Conservation (phyloP, 2,329 filamentous ascomycete species). For the Phialemoniopsis sp. region DNA sequence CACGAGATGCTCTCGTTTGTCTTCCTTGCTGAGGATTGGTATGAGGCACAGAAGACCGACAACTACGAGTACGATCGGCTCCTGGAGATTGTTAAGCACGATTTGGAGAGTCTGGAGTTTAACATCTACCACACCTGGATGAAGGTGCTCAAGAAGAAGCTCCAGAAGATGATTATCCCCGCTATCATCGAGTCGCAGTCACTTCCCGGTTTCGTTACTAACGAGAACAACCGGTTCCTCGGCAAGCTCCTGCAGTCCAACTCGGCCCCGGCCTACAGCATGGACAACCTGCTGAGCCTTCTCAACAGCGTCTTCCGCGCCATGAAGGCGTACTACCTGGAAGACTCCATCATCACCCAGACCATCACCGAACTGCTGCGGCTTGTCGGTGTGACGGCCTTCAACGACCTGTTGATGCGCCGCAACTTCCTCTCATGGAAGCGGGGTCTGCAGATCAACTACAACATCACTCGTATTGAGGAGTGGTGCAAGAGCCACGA, state of each 20-base stretch:
- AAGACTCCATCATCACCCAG: slow-evolving; percentile 93
- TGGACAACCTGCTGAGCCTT: slow-evolving; percentile 95
- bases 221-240: slow-evolving; percentile 96
- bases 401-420: slow-evolving; percentile 97
- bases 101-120: slow-evolving; percentile 96
- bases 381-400: slow-evolving; percentile 93
- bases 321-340: slow-evolving; percentile 98
- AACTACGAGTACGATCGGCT: slow-evolving; percentile 98
- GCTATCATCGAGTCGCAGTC: slow-evolving; percentile 99
- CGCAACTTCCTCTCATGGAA: slow-evolving; percentile 99
- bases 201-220: slow-evolving; percentile 95
- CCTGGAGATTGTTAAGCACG: slow-evolving; percentile 98
- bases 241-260: slow-evolving; percentile 92
- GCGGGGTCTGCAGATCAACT: slow-evolving; percentile 98
- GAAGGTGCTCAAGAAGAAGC: slow-evolving; percentile 99
- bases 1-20: slow-evolving; percentile 99
- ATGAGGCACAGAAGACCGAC: slow-evolving; percentile 97
- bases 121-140: slow-evolving; percentile 99
- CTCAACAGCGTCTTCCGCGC: slow-evolving; percentile 97
- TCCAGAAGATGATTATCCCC: slow-evolving; percentile 99
- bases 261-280: slow-evolving; percentile 93
- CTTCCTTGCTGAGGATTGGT: slow-evolving; percentile 98
- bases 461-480: slow-evolving; percentile 98
- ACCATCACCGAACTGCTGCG: slow-evolving; percentile 90
- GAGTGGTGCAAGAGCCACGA: slow-evolving; percentile 99